Evolutionary conservation across 768 basidiomycete species (phyloP), one percentile per base, ranked within the genome.

Genomic region (Leccinum disarticulatum): DNA sequence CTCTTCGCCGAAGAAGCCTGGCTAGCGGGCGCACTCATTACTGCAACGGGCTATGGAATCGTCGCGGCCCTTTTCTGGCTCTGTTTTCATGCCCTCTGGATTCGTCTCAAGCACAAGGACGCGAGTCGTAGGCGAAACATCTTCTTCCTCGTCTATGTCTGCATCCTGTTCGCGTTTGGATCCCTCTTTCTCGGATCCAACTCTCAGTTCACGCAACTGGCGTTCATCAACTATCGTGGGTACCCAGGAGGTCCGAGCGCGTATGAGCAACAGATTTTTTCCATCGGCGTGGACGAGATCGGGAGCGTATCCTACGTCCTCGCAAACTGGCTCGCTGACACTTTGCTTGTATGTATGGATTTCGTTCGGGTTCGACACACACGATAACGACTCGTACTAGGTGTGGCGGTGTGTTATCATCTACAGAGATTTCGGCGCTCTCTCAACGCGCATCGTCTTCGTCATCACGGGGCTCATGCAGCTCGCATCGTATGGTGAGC

Each of bases 391-490:
- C 15, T 6, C 8, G 10, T 48, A 14, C 43, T 28, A 72, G 70
- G 64, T 72, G 36, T 72, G 71, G 71, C 72, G 71, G 22, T 72
- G 70, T 58, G 56, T 65, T 22, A 66, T 70, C 31, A 73, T 72
- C 50, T 73, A 61, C 25, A 63, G 58, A 35, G 62, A 72, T 55
- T 62, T 68, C 2, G 63, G 59, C 0, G 27, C 13, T 43, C 28
- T 53, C 31, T 66, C 58, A 7, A 59, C 60, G 3, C 56, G 60
- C 41, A 22, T 66, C 48, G 58, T 72, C 9, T 31, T 74, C 17
- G 38, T 14, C 13, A 3, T 70, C 6, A 64, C 60, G 2, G 66
- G 70, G 25, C 51, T 65, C 57, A 65, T 73, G 61, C 66, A 72
- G 25, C 50, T 72, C 25, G 49, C 61, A 13, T 72, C 72, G 4